Evolutionary conservation across 2,329 filamentous ascomycete genomes (phyloP), one percentile per base, ranked within the genome.

Genomic region (Fusarium drepaniforme): DNA sequence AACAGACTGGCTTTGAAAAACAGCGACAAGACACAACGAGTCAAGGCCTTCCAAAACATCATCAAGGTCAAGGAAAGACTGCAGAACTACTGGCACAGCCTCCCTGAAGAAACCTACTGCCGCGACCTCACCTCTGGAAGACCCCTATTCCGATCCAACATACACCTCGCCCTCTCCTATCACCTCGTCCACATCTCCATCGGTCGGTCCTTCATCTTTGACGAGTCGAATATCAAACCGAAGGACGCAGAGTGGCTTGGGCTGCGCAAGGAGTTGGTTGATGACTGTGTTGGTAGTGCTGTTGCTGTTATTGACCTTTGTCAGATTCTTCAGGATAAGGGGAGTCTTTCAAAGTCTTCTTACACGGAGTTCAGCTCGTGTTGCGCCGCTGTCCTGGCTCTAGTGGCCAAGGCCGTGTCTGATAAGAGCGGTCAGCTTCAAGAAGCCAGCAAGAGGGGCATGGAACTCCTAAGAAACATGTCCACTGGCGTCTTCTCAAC

Each of bases 341-440:
- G 59, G 4, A 57, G 61, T 7, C 73, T 78, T 13, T 78, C 76
- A 1, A 73, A 72, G n/a, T 73, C 69, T 1, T 78, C 76, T 0
- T 77, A 78, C 23, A 73, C 69, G 0, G 73, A 77, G 30, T 71
- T 77, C 5, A 73, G 67, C n/a, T 75, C 68, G 3, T 78, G 73
- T 3, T 77, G 72, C 25, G 70, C 68, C 9, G 76, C 76, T 7
- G 66, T 78, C 1, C 35, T 77, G 4, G 68, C 73, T 1, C 9
- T 78, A 0, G 66, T 73, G 3, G 69, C 66, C 13, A 66, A 63
- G n/a, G 67, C 58, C 12, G 70, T 71, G n/a, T 75, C 67, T 1
- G 59, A 68, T 1, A 71, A 40, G 11, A 66, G 53, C n/a, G 13
- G 25, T 4, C 23, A 38, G 1, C 57, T 68, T 1, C 62, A 56